Conservation (phyloP, 345 rosid genomes). For the Melaleuca alternifolia region DNA sequence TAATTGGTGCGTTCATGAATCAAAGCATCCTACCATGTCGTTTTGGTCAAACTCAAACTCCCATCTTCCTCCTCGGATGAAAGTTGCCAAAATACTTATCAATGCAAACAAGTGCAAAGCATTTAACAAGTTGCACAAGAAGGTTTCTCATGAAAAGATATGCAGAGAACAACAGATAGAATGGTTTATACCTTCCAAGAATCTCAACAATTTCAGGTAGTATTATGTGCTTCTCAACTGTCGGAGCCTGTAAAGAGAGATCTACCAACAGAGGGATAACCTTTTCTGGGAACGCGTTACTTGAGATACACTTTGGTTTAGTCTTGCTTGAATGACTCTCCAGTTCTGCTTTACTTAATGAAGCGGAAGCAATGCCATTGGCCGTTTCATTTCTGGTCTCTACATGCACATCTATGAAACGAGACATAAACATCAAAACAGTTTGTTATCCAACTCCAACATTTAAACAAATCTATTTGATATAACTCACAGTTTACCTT, state of each 20-base stretch:
- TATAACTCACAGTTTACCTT: constrained; percentile 19
- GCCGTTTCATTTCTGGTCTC: constrained; percentile 17
- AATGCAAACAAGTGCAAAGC: neutral
- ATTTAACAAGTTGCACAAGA: neutral
- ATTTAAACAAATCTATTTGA: constrained; percentile 3
- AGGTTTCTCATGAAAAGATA: neutral
- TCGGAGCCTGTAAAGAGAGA: constrained; percentile 61
- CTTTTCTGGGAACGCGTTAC: constrained; percentile 65
- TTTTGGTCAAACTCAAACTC: neutral
- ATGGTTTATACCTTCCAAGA: constrained; percentile 62
- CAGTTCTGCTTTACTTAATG: constrained; percentile 23
- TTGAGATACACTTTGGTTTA: constrained; percentile 22
- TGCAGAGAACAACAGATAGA: neutral
- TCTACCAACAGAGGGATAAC: constrained; percentile 70
- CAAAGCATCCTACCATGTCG: neutral
- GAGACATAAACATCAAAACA: constrained; percentile 6
- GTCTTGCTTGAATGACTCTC: constrained; percentile 14
- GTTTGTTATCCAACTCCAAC: neutral
- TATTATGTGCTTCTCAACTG: constrained; percentile 51
- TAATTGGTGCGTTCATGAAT: neutral
- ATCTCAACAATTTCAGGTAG: constrained; percentile 75
- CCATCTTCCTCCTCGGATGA: neutral
- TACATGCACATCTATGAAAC: constrained; percentile 16
- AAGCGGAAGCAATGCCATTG: constrained; percentile 31
- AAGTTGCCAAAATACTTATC: neutral